Conservation (phyloP, 495 filamentous ascomycete species). For the Penicillium riverlandense region DNA sequence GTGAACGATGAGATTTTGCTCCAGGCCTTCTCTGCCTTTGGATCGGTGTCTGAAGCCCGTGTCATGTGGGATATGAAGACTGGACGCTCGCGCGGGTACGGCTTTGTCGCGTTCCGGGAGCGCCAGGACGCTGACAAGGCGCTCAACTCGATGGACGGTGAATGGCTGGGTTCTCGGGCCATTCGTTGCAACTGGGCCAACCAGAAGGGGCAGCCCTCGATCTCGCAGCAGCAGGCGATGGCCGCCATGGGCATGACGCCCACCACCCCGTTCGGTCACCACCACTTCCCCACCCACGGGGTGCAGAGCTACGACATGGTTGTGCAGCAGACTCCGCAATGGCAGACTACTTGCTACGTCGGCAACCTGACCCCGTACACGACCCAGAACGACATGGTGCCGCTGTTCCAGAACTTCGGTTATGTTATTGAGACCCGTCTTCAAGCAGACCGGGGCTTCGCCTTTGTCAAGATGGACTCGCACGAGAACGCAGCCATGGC, state of each 20-base stretch:
- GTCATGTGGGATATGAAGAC: slow-evolving; percentile 99
- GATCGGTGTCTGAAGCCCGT: slow-evolving; percentile 93
- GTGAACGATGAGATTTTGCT: slow-evolving; percentile 94
- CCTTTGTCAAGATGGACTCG: slow-evolving; percentile 98
- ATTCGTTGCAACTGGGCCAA: slow-evolving; percentile 99
- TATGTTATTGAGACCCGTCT: slow-evolving; percentile 96
- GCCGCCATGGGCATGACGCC: slow-evolving; percentile 98
- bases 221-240: slow-evolving; percentile 96
- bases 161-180: slow-evolving; percentile 97
- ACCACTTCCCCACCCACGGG: slow-evolving; percentile 96
- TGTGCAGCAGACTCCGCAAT: slow-evolving; percentile 89
- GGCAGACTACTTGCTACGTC: slow-evolving; percentile 99
- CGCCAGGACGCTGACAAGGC: slow-evolving; percentile 93
- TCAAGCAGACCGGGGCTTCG: slow-evolving; percentile 96
- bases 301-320: slow-evolving; percentile 98
- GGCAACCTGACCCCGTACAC: slow-evolving; percentile 98
- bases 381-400: slow-evolving; percentile 88
- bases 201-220: slow-evolving; percentile 98
- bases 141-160: slow-evolving; percentile 94
- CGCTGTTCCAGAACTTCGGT: slow-evolving; percentile 96
- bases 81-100: slow-evolving; percentile 92
- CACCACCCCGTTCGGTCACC: slow-evolving; percentile 91
- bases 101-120: slow-evolving; percentile 97
- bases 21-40: slow-evolving; percentile 96
- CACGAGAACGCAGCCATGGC: slow-evolving; percentile 98